phyloP scores from a whole-genome alignment of 495 filamentous ascomycete species.

The Hypoxylon crocopeplum region DNA sequence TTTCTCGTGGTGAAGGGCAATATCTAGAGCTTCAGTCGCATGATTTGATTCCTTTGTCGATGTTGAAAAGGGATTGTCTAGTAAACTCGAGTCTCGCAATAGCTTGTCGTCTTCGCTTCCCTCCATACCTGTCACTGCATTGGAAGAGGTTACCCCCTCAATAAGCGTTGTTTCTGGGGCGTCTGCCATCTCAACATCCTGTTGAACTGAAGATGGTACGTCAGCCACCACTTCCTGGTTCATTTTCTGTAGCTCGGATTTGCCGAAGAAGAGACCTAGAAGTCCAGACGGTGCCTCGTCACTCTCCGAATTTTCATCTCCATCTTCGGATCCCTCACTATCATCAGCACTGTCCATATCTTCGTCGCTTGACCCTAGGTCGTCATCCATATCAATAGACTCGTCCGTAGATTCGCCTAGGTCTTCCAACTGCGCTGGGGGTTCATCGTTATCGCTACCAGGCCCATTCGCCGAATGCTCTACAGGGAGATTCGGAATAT shows the following conservation, averaged over 20 bases:
- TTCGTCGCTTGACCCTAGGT: slow-evolving; percentile 73
- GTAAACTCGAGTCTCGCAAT: neutral
- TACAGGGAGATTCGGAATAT: slow-evolving; percentile 55
- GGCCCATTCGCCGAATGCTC: slow-evolving; percentile 30
- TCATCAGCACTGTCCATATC: slow-evolving; percentile 57
- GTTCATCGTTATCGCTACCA: slow-evolving; percentile 41
- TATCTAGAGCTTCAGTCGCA: neutral
- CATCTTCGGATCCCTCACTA: slow-evolving; percentile 49
- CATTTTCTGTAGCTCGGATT: slow-evolving; percentile 54
- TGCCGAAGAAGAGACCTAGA: slow-evolving; percentile 68
- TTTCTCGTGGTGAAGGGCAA: neutral
- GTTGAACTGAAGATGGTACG: slow-evolving; percentile 3
- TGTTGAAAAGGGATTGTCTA: neutral
- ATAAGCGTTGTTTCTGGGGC: neutral
- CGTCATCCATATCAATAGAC: slow-evolving; percentile 89
- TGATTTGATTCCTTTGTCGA: neutral
- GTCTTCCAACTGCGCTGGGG: slow-evolving; percentile 61
- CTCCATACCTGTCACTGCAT: neutral
- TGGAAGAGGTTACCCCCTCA: neutral
- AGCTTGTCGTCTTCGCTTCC: neutral
- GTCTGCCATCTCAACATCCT: slow-evolving; percentile 26
- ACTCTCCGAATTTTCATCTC: slow-evolving; percentile 59
- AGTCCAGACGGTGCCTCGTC: slow-evolving; percentile 63
- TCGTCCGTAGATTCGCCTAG: slow-evolving; percentile 74
- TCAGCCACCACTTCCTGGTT: slow-evolving; percentile 38